These are phyloP conservation scores for Aspergillus steynii DNA, from an alignment of 495 filamentous ascomycete species.

Conservation along the genomic window DNA sequence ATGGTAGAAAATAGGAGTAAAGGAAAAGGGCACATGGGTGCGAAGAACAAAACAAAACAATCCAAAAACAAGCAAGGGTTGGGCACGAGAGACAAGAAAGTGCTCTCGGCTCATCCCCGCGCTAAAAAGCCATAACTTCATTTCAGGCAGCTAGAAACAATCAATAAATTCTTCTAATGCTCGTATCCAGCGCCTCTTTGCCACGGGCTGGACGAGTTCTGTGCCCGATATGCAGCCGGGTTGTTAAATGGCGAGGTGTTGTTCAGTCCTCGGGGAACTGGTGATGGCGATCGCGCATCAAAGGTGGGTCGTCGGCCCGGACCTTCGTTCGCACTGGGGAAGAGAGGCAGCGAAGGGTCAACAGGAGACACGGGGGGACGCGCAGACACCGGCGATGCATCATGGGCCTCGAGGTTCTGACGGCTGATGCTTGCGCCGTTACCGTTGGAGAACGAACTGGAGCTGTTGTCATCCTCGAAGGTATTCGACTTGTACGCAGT, in stretches of 20 bases:
- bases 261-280: slow-evolving; percentile 33
- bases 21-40: slow-evolving; percentile 17
- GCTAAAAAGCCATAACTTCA: slow-evolving; percentile 47
- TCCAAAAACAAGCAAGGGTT: slow-evolving; percentile 26
- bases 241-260: slow-evolving; percentile 33
- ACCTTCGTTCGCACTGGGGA: slow-evolving; percentile 47
- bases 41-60: slow-evolving; percentile 20
- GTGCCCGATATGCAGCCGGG: slow-evolving; percentile 37
- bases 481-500: slow-evolving; percentile 67
- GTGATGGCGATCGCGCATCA: slow-evolving; percentile 39
- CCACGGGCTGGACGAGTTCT: slow-evolving; percentile 65
- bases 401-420: slow-evolving; percentile 29
- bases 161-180: slow-evolving; percentile 41
- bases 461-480: slow-evolving; percentile 78
- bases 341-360: slow-evolving; percentile 63
- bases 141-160: slow-evolving; percentile 34
- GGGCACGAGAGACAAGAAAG: slow-evolving; percentile 20
- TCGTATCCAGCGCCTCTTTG: slow-evolving; percentile 68
- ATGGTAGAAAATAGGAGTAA: slow-evolving; percentile 6
- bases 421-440: slow-evolving; percentile 36
- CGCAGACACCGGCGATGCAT: slow-evolving; percentile 13
- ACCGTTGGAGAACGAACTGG: slow-evolving; percentile 61
- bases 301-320: slow-evolving; percentile 39
- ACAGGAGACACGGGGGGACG: slow-evolving; percentile 54
- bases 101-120: slow-evolving; percentile 28